A percentile compares a stretch with the other conserved stretches of the same genome.
phyloP scores from a whole-genome alignment of 768 basidiomycete genomes.

The Lepiota brunneoincarnata region DNA sequence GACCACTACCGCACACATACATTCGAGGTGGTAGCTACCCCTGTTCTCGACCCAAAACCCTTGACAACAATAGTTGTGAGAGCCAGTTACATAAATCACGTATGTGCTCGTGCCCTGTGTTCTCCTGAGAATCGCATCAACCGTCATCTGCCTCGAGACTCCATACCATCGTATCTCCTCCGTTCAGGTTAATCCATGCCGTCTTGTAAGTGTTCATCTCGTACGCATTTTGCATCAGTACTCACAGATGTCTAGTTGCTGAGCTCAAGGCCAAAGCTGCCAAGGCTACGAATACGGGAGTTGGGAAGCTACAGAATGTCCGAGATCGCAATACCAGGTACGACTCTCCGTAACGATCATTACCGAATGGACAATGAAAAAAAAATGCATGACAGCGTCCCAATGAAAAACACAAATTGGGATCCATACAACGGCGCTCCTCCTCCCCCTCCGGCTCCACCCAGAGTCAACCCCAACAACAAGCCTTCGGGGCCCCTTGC shows the following conservation, averaged over 20 bases:
- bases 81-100: neutral
- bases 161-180: conserved; percentile 6
- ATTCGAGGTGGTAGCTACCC: neutral
- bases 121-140: neutral
- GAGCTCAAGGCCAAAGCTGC: conserved; percentile 65
- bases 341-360: conserved; percentile 4
- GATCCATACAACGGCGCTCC: conserved; percentile 55
- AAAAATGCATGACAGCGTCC: conserved; percentile 34
- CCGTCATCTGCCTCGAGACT: neutral
- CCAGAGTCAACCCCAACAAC: conserved; percentile 29
- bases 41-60: neutral
- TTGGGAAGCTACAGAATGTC: conserved; percentile 50
- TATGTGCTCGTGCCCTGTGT: neutral
- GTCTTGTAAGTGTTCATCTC: conserved; percentile 27
- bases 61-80: conserved; percentile 3
- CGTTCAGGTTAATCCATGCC: conserved; percentile 22
- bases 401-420: conserved; percentile 64
- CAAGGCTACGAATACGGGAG: conserved; percentile 56
- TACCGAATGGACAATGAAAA: neutral
- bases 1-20: neutral
- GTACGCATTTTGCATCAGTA: conserved; percentile 1
- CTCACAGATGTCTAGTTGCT: conserved; percentile 39
- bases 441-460: conserved; percentile 48
- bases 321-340: conserved; percentile 55
- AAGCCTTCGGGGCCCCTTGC: conserved; percentile 24